Evolutionary conservation across 139 green algal genomes (phyloP).

Genomic region (Chlamydomonas schloesseri): DNA sequence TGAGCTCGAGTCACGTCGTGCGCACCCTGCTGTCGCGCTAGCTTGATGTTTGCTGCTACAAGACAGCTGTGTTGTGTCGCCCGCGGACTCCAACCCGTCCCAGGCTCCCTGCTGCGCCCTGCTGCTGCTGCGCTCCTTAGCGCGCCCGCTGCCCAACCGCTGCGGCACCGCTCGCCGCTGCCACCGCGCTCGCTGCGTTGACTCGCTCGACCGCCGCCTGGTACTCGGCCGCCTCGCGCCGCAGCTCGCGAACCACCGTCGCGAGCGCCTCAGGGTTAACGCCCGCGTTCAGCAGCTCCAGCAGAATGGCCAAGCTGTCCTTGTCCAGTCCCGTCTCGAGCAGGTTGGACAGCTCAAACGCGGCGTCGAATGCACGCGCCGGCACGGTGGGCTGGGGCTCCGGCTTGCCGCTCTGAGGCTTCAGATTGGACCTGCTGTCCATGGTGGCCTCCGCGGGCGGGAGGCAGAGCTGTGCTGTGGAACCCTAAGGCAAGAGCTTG

Average conservation of each 20-base stretch:
- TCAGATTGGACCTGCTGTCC: not conserved
- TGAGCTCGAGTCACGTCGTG: too few species aligned
- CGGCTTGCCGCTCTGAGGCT: constrained; percentile 6
- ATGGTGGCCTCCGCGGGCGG: too few species aligned
- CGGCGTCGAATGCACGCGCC: constrained; percentile 55
- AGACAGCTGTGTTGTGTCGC: too few species aligned
- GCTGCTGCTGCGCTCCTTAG: too few species aligned
- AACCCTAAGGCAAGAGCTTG: too few species aligned
- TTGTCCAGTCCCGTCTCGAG: constrained; percentile 80
- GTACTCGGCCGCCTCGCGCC: constrained; percentile 66
- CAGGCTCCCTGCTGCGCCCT: too few species aligned
- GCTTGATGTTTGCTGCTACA: too few species aligned
- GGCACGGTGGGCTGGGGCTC: not conserved
- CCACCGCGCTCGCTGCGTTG: not conserved
- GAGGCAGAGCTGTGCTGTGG: too few species aligned
- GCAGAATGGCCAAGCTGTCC: constrained; percentile 77
- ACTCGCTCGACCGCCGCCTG: constrained; percentile 38
- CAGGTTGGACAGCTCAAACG: constrained; percentile 68
- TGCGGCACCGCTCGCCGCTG: not conserved
- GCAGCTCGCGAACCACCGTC: constrained; percentile 76
- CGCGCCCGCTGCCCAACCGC: too few species aligned
- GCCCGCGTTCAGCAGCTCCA: constrained; percentile 79
- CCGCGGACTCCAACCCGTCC: too few species aligned
- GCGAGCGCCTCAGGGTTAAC: constrained; percentile 89
- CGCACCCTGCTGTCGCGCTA: too few species aligned